A percentile compares a stretch with the other conserved stretches of the same genome.
Conservation (phyloP, 2,329 filamentous ascomycete genomes). For the Hypomyces perniciosus region DNA sequence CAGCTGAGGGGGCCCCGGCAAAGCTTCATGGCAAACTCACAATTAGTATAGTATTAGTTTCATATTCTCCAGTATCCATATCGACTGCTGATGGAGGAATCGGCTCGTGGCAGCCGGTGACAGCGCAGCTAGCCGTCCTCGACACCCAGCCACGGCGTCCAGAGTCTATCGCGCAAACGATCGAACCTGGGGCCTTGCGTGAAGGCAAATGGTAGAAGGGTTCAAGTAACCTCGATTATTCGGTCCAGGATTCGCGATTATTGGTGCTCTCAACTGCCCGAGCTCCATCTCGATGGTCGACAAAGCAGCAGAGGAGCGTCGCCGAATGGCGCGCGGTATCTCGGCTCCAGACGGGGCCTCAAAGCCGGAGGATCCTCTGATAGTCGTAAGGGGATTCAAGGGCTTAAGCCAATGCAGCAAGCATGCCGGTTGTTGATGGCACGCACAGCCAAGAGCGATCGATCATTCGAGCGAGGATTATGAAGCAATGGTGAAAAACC, state of each 20-base stretch:
- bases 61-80: slow-evolving; percentile 59
- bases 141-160: slow-evolving; percentile 16
- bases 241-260: slow-evolving; percentile 1
- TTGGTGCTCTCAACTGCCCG: slow-evolving; percentile 8
- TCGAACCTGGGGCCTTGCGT: background rate
- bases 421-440: slow-evolving; percentile 6
- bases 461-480: slow-evolving; percentile 1
- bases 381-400: slow-evolving; percentile 1
- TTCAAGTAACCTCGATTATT: background rate
- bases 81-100: slow-evolving; percentile 35
- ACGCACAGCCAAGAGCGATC: slow-evolving; percentile 5
- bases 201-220: background rate
- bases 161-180: slow-evolving; percentile 10
- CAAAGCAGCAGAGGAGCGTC: slow-evolving; percentile 6
- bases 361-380: background rate
- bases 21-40: slow-evolving; percentile 32
- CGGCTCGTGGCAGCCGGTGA: slow-evolving; percentile 21
- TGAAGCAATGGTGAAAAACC: slow-evolving; percentile 6
- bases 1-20: slow-evolving; percentile 15
- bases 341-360: background rate
- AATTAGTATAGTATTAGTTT: slow-evolving; percentile 55
- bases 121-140: slow-evolving; percentile 16
- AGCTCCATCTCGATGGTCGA: slow-evolving; percentile 15
- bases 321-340: slow-evolving; percentile 11
- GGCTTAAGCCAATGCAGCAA: background rate